phyloP scores from a whole-genome alignment of 331 rosid species.

The Prunus yedoensis region DNA sequence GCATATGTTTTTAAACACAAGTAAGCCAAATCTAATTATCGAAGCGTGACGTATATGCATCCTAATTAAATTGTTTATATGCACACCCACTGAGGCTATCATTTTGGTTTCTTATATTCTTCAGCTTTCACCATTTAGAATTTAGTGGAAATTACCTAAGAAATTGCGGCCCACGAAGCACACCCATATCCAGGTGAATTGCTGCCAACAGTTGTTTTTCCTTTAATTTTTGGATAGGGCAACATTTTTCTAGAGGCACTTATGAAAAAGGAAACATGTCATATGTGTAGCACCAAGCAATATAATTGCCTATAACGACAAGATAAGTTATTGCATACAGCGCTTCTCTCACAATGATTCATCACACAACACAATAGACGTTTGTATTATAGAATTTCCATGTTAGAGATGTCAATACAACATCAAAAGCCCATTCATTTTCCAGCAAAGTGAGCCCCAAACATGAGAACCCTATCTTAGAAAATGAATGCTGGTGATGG shows the following conservation, averaged over 20 bases:
- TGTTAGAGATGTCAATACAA: background rate
- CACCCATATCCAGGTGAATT: background rate
- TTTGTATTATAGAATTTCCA: background rate
- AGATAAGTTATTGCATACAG: background rate
- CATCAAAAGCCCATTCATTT: background rate
- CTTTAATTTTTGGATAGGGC: background rate
- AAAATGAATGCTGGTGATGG: background rate
- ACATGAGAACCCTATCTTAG: background rate
- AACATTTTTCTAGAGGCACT: background rate
- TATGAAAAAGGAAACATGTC: background rate
- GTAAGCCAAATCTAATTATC: slow-evolving; percentile 1
- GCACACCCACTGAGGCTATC: background rate
- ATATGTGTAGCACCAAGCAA: background rate
- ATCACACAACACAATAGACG: no score
- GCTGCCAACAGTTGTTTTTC: background rate
- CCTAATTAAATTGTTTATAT: background rate
- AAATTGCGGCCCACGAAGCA: background rate
- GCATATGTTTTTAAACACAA: background rate
- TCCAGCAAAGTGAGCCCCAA: background rate
- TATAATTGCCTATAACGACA: background rate
- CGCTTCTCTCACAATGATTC: background rate
- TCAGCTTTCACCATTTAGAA: background rate
- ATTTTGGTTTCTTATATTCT: background rate
- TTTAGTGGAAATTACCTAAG: background rate
- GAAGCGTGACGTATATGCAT: background rate